Base-by-base conservation (phyloP, 345 rosid genomes). In the Euphorbia tirucalli region DNA sequence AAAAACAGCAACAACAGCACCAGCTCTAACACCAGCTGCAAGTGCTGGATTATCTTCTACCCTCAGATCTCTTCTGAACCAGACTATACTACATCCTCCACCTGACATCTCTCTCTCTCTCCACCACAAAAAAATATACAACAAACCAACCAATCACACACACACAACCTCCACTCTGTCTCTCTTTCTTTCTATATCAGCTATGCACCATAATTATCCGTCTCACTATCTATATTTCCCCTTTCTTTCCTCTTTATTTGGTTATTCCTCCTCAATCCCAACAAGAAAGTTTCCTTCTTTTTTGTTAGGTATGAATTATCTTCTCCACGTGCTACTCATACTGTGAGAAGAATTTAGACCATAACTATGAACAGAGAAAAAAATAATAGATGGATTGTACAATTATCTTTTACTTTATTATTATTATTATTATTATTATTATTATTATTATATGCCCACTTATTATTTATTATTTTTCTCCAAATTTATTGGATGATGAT, bases 31-130 rank as follows among this genome's bases (percentile, higher is more conserved):
- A 61, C 93, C 97, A 65, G 93, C 97, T 46, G 91, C 87, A 18
- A 94, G 87, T 62, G 99, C 97, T 66, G 97, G 97, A 71, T 94
- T 92, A 76, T 94, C 97, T 82, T 94, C 97, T 1, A 92, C 91
- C 76, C 99, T 92, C 69, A 92, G 93, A 90, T 94, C 99, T 87
- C 97, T 92, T 80, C 97, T 90, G 82, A 94, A 90, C 97, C 98
- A 94, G 49, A 94, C 97, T 83, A 94, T 90, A 84, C 95, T 90
- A 73, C 97, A 83, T 25, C 88, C 85, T 78, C 96, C 88, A 73
- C 90, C 85, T 55, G 92, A 83, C 73, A 70, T 67, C 77, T 61
- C 72, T 41, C 72, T 44, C 43, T 66, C 55, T 55, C 41, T 77
- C 56, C 50, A 76, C 73, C 8, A 37, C 41, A n/a, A n/a, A n/a